Base-by-base conservation (phyloP, 495 filamentous ascomycete genomes). In the Lasiosphaeria hispida region DNA sequence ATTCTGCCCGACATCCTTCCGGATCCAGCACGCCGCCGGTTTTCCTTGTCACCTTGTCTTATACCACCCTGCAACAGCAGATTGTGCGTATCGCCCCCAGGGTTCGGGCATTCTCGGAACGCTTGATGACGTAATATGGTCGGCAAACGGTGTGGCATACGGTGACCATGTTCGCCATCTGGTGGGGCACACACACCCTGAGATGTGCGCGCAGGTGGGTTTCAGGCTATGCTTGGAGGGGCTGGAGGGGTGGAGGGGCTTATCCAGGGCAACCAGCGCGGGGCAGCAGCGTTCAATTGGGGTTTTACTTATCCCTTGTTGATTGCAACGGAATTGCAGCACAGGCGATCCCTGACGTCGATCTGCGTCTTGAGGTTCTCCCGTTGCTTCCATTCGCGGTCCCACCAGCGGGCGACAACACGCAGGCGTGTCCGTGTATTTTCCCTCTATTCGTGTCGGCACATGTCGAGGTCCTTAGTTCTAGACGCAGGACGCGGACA, bases 91-190 rank as follows among this genome's bases (percentile, higher is more conserved):
- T 30, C 23, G 23, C 23, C 23, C 23, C 23, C 5, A 30, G 23
- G 23, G 23, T 36, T 43, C 41, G 36, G 19, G 10, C 17, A n/a
- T 47, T 38, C 47, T 48, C 9, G 11, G 36, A 45, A 50, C 2
- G 36, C 15, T 18, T 38, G 33, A 68, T 70, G 66, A 62, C 66
- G 66, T 59, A 66, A 64, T 53, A 37, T 19, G 50, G 33, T 59
- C 61, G 60, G 63, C 56, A 64, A 62, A 52, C 36, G 53, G 56
- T 37, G 37, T 60, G 58, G 60, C 47, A 59, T 52, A 43, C 19
- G 17, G 57, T 58, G 42, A 40, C 41, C 14, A 7, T 51, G 35
- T 23, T 15, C 10, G 37, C 45, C 43, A 23, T 13, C 34, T 38
- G 14, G 37, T 53, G 49, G 49, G 49, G 49, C 37, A 41, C 19